phyloP scores from a whole-genome alignment of 148 eudicot species.

The Cornus kousa region DNA sequence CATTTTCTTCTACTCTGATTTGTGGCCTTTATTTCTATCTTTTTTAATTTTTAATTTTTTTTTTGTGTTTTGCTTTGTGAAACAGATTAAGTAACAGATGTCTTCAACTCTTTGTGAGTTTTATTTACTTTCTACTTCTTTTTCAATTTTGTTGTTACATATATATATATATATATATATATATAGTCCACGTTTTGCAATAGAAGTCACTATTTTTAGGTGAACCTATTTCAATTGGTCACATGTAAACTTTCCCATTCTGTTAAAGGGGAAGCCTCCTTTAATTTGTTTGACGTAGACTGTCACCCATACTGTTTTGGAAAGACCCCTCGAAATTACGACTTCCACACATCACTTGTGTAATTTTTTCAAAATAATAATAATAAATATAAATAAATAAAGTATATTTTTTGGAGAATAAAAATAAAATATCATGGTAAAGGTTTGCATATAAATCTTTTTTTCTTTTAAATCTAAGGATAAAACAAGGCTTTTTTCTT shows the following conservation, averaged over 20 bases:
- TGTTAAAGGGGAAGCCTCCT: background rate
- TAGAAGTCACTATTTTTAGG: background rate
- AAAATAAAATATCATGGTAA: too few relatives aligned
- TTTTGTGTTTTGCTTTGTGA: too few relatives aligned
- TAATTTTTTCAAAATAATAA: too few relatives aligned
- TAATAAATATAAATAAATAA: too few relatives aligned
- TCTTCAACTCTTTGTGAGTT: too few relatives aligned
- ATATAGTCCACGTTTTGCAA: background rate
- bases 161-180: background rate
- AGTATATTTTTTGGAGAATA: too few relatives aligned
- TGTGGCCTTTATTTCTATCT: background rate
- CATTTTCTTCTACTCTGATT: background rate
- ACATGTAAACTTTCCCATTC: background rate
- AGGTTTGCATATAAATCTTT: too few relatives aligned
- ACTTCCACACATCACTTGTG: background rate
- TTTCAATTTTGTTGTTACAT: too few relatives aligned
- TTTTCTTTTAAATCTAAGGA: too few relatives aligned
- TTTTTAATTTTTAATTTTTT: background rate
- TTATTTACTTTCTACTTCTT: too few relatives aligned
- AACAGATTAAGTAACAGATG: too few relatives aligned
- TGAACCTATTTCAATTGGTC: background rate
- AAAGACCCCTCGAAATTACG: background rate
- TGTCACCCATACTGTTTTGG: conserved; percentile 2
- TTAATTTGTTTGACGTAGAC: background rate
- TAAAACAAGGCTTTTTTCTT: too few relatives aligned